Evolutionary conservation across 2,329 filamentous ascomycete genomes (phyloP).

Genomic region (Trichoderma endophyticum): DNA sequence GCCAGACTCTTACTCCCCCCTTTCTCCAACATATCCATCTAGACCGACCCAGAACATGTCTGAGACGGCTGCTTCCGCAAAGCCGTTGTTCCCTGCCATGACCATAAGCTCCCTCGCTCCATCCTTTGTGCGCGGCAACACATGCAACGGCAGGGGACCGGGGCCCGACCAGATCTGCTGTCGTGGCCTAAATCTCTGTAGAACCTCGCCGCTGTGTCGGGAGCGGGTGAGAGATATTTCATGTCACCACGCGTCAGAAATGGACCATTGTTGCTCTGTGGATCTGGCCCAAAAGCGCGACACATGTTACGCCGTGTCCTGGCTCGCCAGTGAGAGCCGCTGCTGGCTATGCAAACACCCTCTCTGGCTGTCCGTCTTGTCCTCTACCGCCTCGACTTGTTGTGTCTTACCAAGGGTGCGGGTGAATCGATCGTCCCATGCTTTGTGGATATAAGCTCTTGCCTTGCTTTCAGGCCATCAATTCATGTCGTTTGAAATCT

Average conservation of each 20-base stretch:
- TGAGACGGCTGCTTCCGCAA: conserved; percentile 12
- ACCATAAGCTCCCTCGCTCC: conserved; percentile 13
- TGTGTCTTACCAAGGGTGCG: conserved; percentile 5
- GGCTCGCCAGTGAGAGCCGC: conserved; percentile 10
- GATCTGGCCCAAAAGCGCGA: conserved; percentile 4
- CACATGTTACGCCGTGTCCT: conserved; percentile 7
- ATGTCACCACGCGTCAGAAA: conserved; percentile 3
- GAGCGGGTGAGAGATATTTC: conserved; percentile 7
- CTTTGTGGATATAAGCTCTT: neutral
- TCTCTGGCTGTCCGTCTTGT: conserved; percentile 11
- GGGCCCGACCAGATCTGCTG: conserved; percentile 19
- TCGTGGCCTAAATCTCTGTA: conserved; percentile 18
- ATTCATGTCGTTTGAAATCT: neutral
- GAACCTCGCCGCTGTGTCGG: conserved; percentile 19
- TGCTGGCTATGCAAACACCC: conserved; percentile 20
- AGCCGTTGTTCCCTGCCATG: neutral
- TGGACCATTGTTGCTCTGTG: neutral
- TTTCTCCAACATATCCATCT: neutral
- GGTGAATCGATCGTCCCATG: neutral
- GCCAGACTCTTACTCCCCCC: neutral
- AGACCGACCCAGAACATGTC: neutral
- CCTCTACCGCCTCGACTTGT: conserved; percentile 10
- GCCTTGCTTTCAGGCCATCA: neutral
- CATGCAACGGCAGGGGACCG: conserved; percentile 11
- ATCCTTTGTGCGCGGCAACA: conserved; percentile 17